These are phyloP conservation scores for Starmera caribaea DNA, from an alignment of 805 yeast genomes.

Conservation along the genomic window DNA sequence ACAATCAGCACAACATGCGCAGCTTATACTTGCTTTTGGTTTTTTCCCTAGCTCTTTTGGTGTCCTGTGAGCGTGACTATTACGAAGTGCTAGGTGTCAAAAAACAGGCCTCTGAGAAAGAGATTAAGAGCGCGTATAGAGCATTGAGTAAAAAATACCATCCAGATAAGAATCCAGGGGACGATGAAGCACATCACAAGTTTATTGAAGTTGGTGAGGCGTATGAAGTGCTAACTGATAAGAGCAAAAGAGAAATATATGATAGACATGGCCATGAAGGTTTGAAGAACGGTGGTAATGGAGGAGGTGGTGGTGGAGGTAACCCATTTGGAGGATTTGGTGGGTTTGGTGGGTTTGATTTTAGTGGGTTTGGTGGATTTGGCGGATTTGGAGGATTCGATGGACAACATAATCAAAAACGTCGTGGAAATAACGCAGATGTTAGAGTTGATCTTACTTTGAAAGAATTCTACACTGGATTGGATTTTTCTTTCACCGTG, in stretches of 20 bases:
- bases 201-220: slow-evolving; percentile 92
- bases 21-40: not conserved
- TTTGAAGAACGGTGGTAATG: slow-evolving; percentile 48
- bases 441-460: slow-evolving; percentile 48
- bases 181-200: slow-evolving; percentile 73
- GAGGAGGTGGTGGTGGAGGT: slow-evolving; percentile 26
- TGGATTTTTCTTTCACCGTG: slow-evolving; percentile 45
- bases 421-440: slow-evolving; percentile 52
- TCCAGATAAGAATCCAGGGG: slow-evolving; percentile 87
- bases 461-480: slow-evolving; percentile 65
- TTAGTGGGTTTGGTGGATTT: slow-evolving; percentile 57
- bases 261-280: slow-evolving; percentile 77
- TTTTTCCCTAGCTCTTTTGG: slow-evolving; percentile 5
- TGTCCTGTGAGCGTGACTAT: slow-evolving; percentile 32
- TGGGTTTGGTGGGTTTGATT: slow-evolving; percentile 42
- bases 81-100: slow-evolving; percentile 60
- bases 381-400: slow-evolving; percentile 31
- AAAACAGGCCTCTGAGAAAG: slow-evolving; percentile 62
- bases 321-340: slow-evolving; percentile 25
- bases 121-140: slow-evolving; percentile 80
- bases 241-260: slow-evolving; percentile 57
- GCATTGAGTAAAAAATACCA: slow-evolving; percentile 77
- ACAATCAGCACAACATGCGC: not conserved
- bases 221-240: slow-evolving; percentile 71
- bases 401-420: slow-evolving; percentile 13